Evolutionary conservation across 2,329 filamentous ascomycete genomes (phyloP).

Genomic region (Epichloe uncinata): DNA sequence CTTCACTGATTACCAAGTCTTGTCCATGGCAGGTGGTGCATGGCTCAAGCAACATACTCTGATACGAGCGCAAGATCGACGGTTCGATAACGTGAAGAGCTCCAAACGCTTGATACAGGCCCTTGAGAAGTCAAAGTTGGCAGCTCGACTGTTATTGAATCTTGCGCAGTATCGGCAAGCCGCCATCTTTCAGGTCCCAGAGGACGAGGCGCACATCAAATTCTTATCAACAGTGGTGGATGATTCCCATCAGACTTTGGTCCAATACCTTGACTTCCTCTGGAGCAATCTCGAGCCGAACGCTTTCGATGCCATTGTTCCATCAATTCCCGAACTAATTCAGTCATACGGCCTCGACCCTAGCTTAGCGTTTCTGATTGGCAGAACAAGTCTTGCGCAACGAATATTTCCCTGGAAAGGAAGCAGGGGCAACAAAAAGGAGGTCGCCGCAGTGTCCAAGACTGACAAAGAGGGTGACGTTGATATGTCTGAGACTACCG

Average conservation of each 20-base stretch:
- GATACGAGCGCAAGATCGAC: slow-evolving; percentile 65
- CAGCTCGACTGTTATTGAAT: slow-evolving; percentile 72
- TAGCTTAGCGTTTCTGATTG: slow-evolving; percentile 73
- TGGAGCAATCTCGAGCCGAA: slow-evolving; percentile 62
- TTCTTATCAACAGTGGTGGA: slow-evolving; percentile 79
- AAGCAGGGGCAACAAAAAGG: slow-evolving; percentile 17
- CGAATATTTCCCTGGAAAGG: slow-evolving; percentile 37
- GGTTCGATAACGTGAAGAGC: slow-evolving; percentile 60
- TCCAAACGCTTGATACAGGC: slow-evolving; percentile 70
- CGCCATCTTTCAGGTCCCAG: slow-evolving; percentile 64
- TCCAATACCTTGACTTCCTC: slow-evolving; percentile 81
- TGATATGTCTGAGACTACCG: slow-evolving; percentile 29
- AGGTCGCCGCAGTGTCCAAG: slow-evolving; percentile 13
- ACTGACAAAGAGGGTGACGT: slow-evolving; percentile 45
- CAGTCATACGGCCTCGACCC: slow-evolving; percentile 67
- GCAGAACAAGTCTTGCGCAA: slow-evolving; percentile 58
- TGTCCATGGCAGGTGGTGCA: slow-evolving; percentile 79
- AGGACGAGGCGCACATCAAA: slow-evolving; percentile 71
- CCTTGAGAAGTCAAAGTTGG: slow-evolving; percentile 63
- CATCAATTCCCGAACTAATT: slow-evolving; percentile 61
- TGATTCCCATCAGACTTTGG: slow-evolving; percentile 72
- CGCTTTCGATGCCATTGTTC: slow-evolving; percentile 68
- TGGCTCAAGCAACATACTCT: slow-evolving; percentile 69
- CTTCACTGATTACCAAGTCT: slow-evolving; percentile 77
- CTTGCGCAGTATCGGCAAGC: slow-evolving; percentile 82